Conservation (phyloP, 768 basidiomycete genomes). For the Termitomyces sp. region DNA sequence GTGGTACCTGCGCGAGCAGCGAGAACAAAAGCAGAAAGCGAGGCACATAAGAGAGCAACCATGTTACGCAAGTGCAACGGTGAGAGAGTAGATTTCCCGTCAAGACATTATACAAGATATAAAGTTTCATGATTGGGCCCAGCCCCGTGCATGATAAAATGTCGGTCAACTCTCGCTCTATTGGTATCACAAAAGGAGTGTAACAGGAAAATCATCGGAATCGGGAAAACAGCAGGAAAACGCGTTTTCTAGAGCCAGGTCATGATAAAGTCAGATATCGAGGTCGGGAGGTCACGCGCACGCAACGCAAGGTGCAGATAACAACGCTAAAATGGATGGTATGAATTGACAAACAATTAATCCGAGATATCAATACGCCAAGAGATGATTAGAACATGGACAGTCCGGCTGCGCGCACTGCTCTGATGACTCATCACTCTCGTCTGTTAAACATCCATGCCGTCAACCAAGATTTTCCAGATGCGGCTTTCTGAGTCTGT, state of each 20-base stretch:
- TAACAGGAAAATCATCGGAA: conserved; percentile 31
- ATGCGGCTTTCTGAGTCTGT: conserved; percentile 35
- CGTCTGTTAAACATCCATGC: conserved; percentile 58
- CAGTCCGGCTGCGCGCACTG: conserved; percentile 17
- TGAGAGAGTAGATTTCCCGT: not conserved
- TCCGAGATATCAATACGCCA: conserved; percentile 32
- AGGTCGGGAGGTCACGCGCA: conserved; percentile 16
- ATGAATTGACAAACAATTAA: conserved; percentile 25
- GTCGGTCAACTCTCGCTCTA: conserved; percentile 26
- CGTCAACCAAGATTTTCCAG: conserved; percentile 53
- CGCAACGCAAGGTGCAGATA: conserved; percentile 14
- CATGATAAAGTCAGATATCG: conserved; percentile 13
- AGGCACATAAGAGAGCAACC: conserved; percentile 23
- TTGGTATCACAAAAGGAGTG: conserved; percentile 15
- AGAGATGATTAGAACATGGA: conserved; percentile 20
- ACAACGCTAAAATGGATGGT: conserved; percentile 15
- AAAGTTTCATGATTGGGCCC: not conserved
- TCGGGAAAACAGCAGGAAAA: conserved; percentile 22
- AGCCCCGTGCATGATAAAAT: conserved; percentile 19
- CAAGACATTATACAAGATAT: conserved; percentile 9
- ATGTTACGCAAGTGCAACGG: conserved; percentile 7
- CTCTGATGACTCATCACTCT: conserved; percentile 17
- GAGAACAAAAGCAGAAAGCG: conserved; percentile 27
- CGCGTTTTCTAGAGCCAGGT: not conserved
- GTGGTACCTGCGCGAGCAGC: conserved; percentile 41